Percentiles rank a stretch among this genome's conserved stretches.
phyloP scores from a whole-genome alignment of 2,329 filamentous ascomycete genomes.

The Neonectria magnoliae region DNA sequence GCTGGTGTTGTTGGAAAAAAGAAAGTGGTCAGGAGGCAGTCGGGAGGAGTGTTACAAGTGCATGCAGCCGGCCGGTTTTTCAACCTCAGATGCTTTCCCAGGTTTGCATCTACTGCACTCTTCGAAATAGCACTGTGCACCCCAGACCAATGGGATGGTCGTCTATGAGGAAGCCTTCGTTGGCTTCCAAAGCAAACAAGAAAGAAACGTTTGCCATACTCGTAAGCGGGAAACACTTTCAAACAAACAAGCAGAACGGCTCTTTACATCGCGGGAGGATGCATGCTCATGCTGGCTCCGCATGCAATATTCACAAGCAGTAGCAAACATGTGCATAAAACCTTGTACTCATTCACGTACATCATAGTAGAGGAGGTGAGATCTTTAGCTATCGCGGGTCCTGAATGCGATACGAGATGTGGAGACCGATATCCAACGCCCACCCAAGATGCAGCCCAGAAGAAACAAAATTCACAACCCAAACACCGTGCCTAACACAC shows the following conservation, averaged over 20 bases:
- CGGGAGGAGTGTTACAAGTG: background rate
- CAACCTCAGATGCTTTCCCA: background rate
- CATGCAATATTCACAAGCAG: background rate
- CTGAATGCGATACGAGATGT: slow-evolving; percentile 18
- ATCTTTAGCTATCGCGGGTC: slow-evolving; percentile 27
- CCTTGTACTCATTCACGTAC: slow-evolving; percentile 7
- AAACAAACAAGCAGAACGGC: background rate
- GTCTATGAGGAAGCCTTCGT: background rate
- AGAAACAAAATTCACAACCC: slow-evolving; percentile 18
- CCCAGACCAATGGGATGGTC: background rate
- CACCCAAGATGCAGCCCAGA: slow-evolving; percentile 31
- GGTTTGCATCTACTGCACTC: background rate
- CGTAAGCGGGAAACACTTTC: background rate
- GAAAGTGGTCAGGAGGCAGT: background rate
- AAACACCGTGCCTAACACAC: slow-evolving; percentile 37
- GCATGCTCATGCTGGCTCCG: background rate
- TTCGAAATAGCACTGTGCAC: background rate
- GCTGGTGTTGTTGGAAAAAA: background rate
- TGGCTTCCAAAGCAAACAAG: background rate
- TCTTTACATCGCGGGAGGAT: background rate
- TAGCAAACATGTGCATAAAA: background rate
- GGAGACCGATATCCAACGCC: slow-evolving; percentile 34
- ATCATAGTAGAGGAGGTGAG: slow-evolving; percentile 32
- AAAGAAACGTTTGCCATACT: background rate
- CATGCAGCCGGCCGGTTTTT: slow-evolving; percentile 7